Percentiles rank a stretch among this genome's conserved stretches.
Conservation (phyloP, 2,329 filamentous ascomycete species). For the Penicillium sp. region DNA sequence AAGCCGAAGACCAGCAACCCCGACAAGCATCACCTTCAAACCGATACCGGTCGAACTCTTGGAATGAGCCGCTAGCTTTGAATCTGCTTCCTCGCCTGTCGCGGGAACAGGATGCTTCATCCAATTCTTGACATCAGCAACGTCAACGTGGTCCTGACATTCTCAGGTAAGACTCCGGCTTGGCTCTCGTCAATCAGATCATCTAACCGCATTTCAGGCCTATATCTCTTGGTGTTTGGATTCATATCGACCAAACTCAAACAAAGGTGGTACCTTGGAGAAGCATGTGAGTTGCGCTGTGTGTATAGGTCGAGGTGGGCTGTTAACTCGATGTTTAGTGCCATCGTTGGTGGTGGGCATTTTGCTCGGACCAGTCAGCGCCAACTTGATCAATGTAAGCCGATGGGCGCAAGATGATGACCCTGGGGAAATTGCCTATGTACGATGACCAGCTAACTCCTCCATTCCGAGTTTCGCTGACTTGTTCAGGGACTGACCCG, state of each 20-base stretch:
- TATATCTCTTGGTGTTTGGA: constrained; percentile 35
- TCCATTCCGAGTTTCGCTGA: too few species aligned
- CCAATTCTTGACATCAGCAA: constrained; percentile 36
- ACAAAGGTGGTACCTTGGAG: constrained; percentile 41
- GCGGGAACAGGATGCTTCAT: constrained; percentile 32
- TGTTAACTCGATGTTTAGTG: constrained; percentile 45
- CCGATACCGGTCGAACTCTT: too few species aligned
- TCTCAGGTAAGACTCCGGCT: constrained; percentile 28
- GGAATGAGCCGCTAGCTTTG: not conserved
- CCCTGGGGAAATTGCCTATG: constrained; percentile 43
- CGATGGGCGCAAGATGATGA: constrained; percentile 38
- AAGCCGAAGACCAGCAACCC: too few species aligned
- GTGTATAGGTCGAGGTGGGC: too few species aligned
- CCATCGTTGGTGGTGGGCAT: constrained; percentile 56
- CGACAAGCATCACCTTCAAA: too few species aligned
- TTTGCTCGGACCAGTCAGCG: constrained; percentile 54
- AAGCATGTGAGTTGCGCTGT: constrained; percentile 33
- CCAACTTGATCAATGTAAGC: constrained; percentile 52
- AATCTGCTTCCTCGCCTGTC: not conserved
- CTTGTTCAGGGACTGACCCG: constrained; percentile 50
- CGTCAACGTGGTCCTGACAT: constrained; percentile 35
- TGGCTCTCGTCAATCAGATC: not conserved
- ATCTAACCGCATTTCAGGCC: constrained; percentile 23
- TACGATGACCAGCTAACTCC: too few species aligned
- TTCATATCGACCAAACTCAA: constrained; percentile 39